Evolutionary conservation across 2,329 filamentous ascomycete genomes (phyloP).

Genomic region (Stemphylium vesicarium): DNA sequence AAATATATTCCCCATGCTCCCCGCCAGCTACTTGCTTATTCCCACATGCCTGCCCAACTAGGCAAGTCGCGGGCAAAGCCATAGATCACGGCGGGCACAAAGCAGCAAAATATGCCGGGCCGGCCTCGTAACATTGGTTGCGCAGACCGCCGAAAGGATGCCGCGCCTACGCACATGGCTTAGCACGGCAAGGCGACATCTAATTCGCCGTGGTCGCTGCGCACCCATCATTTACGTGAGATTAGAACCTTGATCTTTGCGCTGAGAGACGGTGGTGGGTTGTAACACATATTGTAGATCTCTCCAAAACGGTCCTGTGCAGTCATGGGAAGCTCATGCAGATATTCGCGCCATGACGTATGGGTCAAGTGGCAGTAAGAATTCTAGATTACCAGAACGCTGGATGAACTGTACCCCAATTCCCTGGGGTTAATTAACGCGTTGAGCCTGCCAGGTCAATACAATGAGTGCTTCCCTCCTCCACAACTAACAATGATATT

Average conservation of each 20-base stretch:
- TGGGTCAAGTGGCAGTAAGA: neutral
- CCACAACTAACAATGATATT: neutral
- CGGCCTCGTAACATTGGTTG: conserved; percentile 10
- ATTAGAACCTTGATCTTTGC: too few species aligned
- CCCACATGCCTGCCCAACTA: neutral
- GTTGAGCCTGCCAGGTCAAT: neutral
- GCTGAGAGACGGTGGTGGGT: too few species aligned
- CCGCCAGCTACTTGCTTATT: too few species aligned
- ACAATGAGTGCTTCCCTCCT: neutral
- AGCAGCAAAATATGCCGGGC: conserved; percentile 15
- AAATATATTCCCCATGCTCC: too few species aligned
- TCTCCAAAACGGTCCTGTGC: neutral
- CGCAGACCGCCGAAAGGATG: conserved; percentile 7
- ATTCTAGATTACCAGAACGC: neutral
- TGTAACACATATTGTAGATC: neutral
- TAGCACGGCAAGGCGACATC: neutral
- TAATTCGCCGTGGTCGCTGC: neutral
- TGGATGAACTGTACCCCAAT: neutral
- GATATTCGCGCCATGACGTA: neutral
- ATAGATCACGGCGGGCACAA: conserved; percentile 20
- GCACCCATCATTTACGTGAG: too few species aligned
- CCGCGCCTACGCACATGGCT: conserved; percentile 11
- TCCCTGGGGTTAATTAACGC: neutral
- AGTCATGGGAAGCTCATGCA: neutral
- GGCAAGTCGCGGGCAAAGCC: conserved; percentile 6